A percentile compares a stretch with the other conserved stretches of the same genome.
Conservation (phyloP, 805 yeast genomes). For the Jamesozyma gamospora region DNA sequence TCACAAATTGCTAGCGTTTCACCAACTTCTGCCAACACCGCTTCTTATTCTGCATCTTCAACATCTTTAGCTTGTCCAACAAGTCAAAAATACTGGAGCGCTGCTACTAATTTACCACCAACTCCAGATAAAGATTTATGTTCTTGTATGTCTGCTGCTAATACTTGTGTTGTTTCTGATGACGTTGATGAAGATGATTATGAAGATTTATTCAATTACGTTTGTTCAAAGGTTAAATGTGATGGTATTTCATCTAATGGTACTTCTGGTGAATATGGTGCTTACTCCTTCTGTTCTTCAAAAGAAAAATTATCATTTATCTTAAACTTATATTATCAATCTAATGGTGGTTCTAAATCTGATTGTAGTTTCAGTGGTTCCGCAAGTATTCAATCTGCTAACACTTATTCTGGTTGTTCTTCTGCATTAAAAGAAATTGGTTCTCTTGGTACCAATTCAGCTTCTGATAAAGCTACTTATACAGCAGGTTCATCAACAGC, state of each 20-base stretch:
- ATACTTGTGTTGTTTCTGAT: conserved; percentile 50
- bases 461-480: conserved; percentile 25
- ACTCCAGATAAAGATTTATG: conserved; percentile 60
- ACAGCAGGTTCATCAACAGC: conserved; percentile 23
- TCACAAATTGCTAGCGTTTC: conserved; percentile 44
- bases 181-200: conserved; percentile 48
- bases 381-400: conserved; percentile 41
- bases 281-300: conserved; percentile 59
- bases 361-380: conserved; percentile 68
- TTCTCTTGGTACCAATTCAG: conserved; percentile 52
- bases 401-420: conserved; percentile 46
- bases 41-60: conserved; percentile 32
- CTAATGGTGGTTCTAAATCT: conserved; percentile 33
- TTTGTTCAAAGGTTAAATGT: conserved; percentile 53
- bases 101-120: conserved; percentile 64
- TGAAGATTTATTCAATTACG: conserved; percentile 43
- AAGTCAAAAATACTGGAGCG: conserved; percentile 47
- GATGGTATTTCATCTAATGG: conserved; percentile 54
- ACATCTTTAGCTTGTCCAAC: conserved; percentile 56
- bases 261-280: conserved; percentile 57
- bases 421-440: conserved; percentile 59
- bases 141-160: conserved; percentile 48
- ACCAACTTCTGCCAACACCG: conserved; percentile 41
- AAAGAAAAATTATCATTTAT: conserved; percentile 58
- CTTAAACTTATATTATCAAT: conserved; percentile 52